Base-by-base conservation (phyloP, 768 basidiomycete genomes). In the Stropharia rugosoannulata region DNA sequence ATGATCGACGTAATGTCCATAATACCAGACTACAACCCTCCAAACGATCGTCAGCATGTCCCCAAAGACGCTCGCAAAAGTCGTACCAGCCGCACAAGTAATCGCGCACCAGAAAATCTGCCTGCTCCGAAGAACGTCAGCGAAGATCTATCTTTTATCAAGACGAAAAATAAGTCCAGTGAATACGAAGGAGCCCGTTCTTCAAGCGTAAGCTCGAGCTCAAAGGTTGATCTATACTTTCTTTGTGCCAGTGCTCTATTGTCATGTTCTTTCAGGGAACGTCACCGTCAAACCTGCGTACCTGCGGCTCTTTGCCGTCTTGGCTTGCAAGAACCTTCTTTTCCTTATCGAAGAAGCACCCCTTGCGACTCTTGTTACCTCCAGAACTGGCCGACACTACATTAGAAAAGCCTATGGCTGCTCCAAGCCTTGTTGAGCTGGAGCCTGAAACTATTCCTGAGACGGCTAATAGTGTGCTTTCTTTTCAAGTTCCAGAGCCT, bases 1-100 rank as follows among this genome's bases (percentile, higher is more conserved):
- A 90, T 90, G 88, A 70, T 89, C 29, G 75, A 82, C 49, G 75
- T 80, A 2, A 82, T 87, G 72, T 76, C 80, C 51, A 59, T 58
- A 62, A 69, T 51, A 55, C 48, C 45, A 62, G 70, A 42, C 59
- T 9, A 32, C 46, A 42, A 42, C 58, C 25, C 42, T 2, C 46
- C 50, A 35, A 36, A 51, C 40, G 51, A 52, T 11, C 41, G 27
- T 35, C 41, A 43, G 29, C 51, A 25, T 7, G 29, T 27, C 4
- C 11, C 51, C 13, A 39, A 32, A n/a, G 13, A 12, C 15, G 25
- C 16, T 32, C 19, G 3, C 42, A 44, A 11, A 8, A 25, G 18
- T 32, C 27, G 42, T 36, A 8, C 39, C 25, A 39, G 39, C 22
- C 39, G 35, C 18, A 19, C 16, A 22, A 25, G 19, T 22, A 8